A percentile compares a stretch with the other conserved stretches of the same genome.
Conservation (phyloP, 169 alveolate genomes). For the Blepharisma undulans region DNA sequence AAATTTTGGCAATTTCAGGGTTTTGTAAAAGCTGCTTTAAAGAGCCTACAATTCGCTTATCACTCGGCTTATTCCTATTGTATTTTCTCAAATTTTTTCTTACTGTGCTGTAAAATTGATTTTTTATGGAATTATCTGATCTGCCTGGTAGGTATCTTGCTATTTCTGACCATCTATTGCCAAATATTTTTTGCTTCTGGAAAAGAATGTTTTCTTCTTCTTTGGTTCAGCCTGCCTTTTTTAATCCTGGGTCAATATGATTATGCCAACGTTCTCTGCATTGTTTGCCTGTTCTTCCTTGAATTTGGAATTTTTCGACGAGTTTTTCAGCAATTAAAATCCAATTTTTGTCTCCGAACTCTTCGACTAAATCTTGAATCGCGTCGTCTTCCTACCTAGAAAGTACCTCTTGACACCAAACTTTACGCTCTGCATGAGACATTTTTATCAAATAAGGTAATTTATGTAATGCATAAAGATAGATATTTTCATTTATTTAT, state of each 20-base stretch:
- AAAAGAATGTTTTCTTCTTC: conserved; percentile 69
- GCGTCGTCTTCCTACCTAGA: conserved; percentile 49
- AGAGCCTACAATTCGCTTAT: background rate
- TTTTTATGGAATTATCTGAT: background rate
- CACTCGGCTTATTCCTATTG: background rate
- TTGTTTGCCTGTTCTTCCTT: conserved; percentile 69
- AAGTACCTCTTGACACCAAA: background rate
- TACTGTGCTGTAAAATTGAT: background rate
- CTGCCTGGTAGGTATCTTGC: background rate
- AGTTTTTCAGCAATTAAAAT: background rate
- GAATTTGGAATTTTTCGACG: background rate
- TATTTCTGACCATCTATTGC: background rate
- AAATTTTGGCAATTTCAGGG: background rate
- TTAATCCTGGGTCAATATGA: conserved; percentile 57
- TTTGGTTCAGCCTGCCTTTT: conserved; percentile 62
- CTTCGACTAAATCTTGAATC: conserved; percentile 57
- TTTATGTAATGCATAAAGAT: background rate
- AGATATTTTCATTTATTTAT: too few relatives aligned
- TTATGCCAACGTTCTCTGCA: conserved; percentile 75
- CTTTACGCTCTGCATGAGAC: background rate
- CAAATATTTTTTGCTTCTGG: background rate
- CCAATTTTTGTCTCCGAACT: conserved; percentile 52
- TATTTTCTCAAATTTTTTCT: background rate
- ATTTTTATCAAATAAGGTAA: too few relatives aligned
- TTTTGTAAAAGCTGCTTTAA: background rate